Evolutionary conservation across 495 filamentous ascomycete species (phyloP).

Genomic region (Aspergillus kassunensis): DNA sequence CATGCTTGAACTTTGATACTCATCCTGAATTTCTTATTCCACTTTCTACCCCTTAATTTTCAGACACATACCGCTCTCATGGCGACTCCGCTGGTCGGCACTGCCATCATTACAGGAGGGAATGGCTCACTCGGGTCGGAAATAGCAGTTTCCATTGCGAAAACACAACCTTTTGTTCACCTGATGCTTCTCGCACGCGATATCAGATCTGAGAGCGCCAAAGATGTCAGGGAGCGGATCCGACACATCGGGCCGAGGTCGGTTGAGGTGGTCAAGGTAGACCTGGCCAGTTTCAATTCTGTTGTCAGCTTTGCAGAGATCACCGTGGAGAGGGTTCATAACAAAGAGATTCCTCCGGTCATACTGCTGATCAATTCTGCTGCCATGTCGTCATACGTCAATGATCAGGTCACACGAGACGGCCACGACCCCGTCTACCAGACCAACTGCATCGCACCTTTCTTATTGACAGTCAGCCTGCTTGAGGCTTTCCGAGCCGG

Average conservation of each 20-base stretch:
- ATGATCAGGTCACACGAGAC: slow-evolving; percentile 33
- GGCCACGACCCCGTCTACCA: slow-evolving; percentile 42
- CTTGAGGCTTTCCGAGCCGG: slow-evolving; percentile 40
- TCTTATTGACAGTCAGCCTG: slow-evolving; percentile 38
- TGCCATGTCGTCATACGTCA: slow-evolving; percentile 34
- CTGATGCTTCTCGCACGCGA: slow-evolving; percentile 35
- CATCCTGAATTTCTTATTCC: not conserved
- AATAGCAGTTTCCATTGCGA: slow-evolving; percentile 38
- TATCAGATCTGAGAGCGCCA: slow-evolving; percentile 30
- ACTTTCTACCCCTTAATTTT: not conserved
- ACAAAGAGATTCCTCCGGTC: slow-evolving; percentile 37
- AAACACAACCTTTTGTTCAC: slow-evolving; percentile 37
- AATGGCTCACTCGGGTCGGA: slow-evolving; percentile 38
- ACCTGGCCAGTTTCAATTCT: slow-evolving; percentile 34
- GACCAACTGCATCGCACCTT: slow-evolving; percentile 38
- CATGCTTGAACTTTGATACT: not conserved
- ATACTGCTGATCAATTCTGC: slow-evolving; percentile 36
- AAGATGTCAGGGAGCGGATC: slow-evolving; percentile 26
- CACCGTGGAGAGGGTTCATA: slow-evolving; percentile 35
- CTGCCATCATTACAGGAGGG: slow-evolving; percentile 42
- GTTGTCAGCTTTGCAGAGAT: slow-evolving; percentile 29
- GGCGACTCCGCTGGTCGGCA: slow-evolving; percentile 37
- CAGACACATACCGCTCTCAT: slow-evolving; percentile 13
- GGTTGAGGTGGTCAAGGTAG: slow-evolving; percentile 32
- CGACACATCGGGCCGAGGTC: slow-evolving; percentile 39